These are phyloP conservation scores for Ophiostoma piceae DNA, from an alignment of 2,329 filamentous ascomycete genomes.

Conservation along the genomic window DNA sequence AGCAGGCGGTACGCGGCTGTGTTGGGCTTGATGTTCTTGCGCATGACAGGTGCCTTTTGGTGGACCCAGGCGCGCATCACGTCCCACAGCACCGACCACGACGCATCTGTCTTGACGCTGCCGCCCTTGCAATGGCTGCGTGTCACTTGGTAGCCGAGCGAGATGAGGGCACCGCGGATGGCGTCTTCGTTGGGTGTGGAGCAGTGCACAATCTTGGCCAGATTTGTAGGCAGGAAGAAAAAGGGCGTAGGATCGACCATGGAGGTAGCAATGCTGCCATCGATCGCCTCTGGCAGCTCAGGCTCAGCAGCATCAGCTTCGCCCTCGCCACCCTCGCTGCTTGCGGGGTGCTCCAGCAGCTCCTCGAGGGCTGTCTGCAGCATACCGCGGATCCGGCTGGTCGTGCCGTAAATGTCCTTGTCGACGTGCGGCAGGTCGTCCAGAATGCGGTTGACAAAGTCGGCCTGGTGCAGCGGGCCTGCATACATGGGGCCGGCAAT, in stretches of 20 bases:
- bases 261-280: background rate
- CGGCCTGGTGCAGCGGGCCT: slow-evolving; percentile 76
- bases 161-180: slow-evolving; percentile 72
- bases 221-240: slow-evolving; percentile 70
- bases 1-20: slow-evolving; percentile 69
- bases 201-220: slow-evolving; percentile 74
- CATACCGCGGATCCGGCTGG: slow-evolving; percentile 82
- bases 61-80: slow-evolving; percentile 87
- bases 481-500: slow-evolving; percentile 92
- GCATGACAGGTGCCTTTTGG: slow-evolving; percentile 73
- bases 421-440: slow-evolving; percentile 64
- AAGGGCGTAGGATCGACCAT: slow-evolving; percentile 70
- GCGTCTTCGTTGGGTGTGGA: slow-evolving; percentile 72
- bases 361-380: slow-evolving; percentile 84
- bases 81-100: slow-evolving; percentile 86
- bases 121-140: slow-evolving; percentile 86
- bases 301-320: slow-evolving; percentile 24
- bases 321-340: slow-evolving; percentile 59
- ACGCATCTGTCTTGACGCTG: slow-evolving; percentile 88
- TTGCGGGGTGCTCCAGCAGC: slow-evolving; percentile 47
- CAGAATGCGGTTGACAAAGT: slow-evolving; percentile 76
- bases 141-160: slow-evolving; percentile 75
- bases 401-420: slow-evolving; percentile 69
- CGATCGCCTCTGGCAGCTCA: background rate
- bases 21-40: slow-evolving; percentile 58